A percentile compares a stretch with the other conserved stretches of the same genome.
phyloP scores from a whole-genome alignment of 352 stramenopile species.

The Globisporangium spinosum region DNA sequence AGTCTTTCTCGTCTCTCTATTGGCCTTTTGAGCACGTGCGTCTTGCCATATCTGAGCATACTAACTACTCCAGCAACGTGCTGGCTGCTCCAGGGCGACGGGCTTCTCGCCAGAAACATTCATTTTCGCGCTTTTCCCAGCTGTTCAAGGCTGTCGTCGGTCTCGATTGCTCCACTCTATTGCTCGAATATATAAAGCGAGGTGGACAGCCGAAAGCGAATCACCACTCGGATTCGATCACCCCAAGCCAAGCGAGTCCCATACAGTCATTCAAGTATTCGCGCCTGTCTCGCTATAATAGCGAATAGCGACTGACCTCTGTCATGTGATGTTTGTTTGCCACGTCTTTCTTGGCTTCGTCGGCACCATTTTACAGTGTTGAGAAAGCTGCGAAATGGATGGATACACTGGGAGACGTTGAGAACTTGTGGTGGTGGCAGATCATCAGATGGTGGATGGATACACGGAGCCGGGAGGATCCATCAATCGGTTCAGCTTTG shows the following conservation, averaged over 20 bases:
- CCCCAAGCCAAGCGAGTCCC: neutral
- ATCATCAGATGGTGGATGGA: neutral
- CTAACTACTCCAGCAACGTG: neutral
- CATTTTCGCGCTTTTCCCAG: neutral
- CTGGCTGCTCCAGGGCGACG: neutral
- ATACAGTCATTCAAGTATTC: neutral
- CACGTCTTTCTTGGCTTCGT: neutral
- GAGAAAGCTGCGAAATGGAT: neutral
- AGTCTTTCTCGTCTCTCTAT: neutral
- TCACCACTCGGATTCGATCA: neutral
- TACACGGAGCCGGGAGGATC: neutral
- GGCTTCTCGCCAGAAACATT: neutral
- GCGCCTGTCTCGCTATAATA: neutral
- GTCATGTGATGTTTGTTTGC: neutral
- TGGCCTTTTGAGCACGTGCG: neutral
- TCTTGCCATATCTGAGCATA: neutral
- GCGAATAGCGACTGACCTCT: neutral
- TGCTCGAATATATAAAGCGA: neutral
- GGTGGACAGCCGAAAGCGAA: neutral
- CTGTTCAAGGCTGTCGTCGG: neutral
- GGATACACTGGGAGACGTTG: neutral
- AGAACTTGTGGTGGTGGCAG: neutral
- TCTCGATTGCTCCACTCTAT: neutral
- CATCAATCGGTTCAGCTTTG: constrained; percentile 11
- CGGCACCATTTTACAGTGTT: neutral